phyloP scores from a whole-genome alignment of 2,329 filamentous ascomycete genomes.

The Colletotrichum lini region DNA sequence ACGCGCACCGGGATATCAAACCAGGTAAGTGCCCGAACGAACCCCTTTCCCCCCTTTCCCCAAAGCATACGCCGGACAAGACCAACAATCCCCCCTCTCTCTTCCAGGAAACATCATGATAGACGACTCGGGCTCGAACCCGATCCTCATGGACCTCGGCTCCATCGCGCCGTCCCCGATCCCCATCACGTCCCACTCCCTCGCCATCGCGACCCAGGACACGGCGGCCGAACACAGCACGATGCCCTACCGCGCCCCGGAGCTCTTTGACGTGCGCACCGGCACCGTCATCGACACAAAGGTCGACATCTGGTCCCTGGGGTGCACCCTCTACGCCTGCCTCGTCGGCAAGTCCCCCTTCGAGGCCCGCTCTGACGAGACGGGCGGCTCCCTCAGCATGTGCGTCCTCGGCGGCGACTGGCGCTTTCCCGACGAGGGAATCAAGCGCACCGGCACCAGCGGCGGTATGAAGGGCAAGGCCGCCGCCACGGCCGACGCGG shows the following conservation, averaged over 20 bases:
- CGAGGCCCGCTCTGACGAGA: conserved; percentile 95
- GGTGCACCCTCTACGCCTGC: conserved; percentile 97
- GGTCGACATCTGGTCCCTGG: conserved; percentile 97
- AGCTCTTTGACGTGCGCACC: conserved; percentile 98
- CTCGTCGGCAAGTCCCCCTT: conserved; percentile 97
- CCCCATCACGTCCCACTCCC: conserved; percentile 88
- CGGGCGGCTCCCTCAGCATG: conserved; percentile 91
- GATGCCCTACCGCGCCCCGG: conserved; percentile 97
- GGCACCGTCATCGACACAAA: conserved; percentile 94
- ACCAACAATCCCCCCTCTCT: conserved; percentile 14
- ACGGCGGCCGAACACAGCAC: conserved; percentile 96
- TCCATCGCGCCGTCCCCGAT: conserved; percentile 90
- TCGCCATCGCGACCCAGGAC: conserved; percentile 94
- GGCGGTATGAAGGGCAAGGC: conserved; percentile 50
- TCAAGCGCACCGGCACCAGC: conserved; percentile 59
- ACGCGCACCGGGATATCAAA: conserved; percentile 97
- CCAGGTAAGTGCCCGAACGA: conserved; percentile 73
- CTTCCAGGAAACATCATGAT: conserved; percentile 94
- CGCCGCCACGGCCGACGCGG: conserved; percentile 46
- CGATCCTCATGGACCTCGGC: conserved; percentile 97
- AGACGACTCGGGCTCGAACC: conserved; percentile 86
- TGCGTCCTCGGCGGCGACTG: conserved; percentile 96
- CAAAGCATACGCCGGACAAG: not conserved
- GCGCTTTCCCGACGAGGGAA: conserved; percentile 92
- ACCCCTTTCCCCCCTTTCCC: not conserved